A percentile compares a stretch with the other conserved stretches of the same genome.
Evolutionary conservation across 768 basidiomycete genomes (phyloP).

Genomic region (Calvatia gigantea): DNA sequence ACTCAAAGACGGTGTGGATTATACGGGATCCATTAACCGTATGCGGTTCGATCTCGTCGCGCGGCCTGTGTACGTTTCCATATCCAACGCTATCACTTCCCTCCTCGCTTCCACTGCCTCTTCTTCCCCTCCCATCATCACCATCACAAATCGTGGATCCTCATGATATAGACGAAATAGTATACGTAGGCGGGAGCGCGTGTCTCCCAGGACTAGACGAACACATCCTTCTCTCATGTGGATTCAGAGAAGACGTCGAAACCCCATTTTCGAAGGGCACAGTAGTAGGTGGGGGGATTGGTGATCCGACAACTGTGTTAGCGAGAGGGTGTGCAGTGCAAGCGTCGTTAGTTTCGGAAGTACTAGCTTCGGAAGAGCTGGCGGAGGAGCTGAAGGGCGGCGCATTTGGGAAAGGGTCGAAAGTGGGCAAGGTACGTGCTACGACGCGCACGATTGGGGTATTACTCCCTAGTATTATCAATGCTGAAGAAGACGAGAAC

Average conservation of each 20-base stretch:
- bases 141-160: no score
- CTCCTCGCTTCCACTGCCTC: constrained; percentile 50
- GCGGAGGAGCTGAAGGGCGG: constrained; percentile 47
- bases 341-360: constrained; percentile 54
- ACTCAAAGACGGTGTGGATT: constrained; percentile 91
- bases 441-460: constrained; percentile 63
- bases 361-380: constrained; percentile 47
- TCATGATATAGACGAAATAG: constrained; percentile 72
- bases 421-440: constrained; percentile 43
- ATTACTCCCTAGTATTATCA: constrained; percentile 47
- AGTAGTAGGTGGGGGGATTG: constrained; percentile 66
- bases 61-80: constrained; percentile 53
- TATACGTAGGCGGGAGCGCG: constrained; percentile 75
- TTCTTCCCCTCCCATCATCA: no score
- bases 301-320: constrained; percentile 76
- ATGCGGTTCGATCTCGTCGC: constrained; percentile 65
- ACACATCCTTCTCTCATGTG: constrained; percentile 38
- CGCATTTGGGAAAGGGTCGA: constrained; percentile 43
- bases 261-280: constrained; percentile 67
- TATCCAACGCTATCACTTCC: constrained; percentile 46
- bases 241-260: constrained; percentile 58
- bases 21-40: constrained; percentile 54
- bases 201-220: constrained; percentile 75
- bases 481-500: constrained; percentile 27
- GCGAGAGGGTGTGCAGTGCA: constrained; percentile 77